These are phyloP conservation scores for Calocybe gangraenosa DNA, from an alignment of 768 basidiomycete genomes.

Conservation along the genomic window DNA sequence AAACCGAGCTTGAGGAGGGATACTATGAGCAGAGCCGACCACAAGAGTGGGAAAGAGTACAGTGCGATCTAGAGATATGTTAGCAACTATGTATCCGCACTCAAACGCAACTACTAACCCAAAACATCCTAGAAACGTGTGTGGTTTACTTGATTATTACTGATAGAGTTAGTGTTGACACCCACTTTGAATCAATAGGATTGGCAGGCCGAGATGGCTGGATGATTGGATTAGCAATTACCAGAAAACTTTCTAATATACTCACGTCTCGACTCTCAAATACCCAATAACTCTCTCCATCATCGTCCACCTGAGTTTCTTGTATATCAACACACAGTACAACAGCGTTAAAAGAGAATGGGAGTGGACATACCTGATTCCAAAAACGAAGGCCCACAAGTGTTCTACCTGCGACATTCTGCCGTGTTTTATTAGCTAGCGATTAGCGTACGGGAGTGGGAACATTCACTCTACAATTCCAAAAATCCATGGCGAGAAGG, in stretches of 20 bases:
- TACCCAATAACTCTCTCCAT: conserved; percentile 95
- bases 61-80: conserved; percentile 64
- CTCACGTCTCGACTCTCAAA: conserved; percentile 95
- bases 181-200: conserved; percentile 81
- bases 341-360: neutral
- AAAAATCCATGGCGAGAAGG: conserved; percentile 95
- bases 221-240: conserved; percentile 1
- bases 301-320: conserved; percentile 78
- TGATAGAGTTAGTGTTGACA: conserved; percentile 7
- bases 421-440: neutral
- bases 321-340: neutral
- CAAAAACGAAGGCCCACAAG: conserved; percentile 95
- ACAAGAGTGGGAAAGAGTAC: conserved; percentile 85
- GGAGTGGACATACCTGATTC: conserved; percentile 68
- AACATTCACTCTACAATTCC: conserved; percentile 84
- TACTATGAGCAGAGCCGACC: conserved; percentile 83
- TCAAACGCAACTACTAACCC: conserved; percentile 47
- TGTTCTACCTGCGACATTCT: conserved; percentile 93
- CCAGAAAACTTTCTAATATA: conserved; percentile 6
- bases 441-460: neutral
- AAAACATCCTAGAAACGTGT: conserved; percentile 71
- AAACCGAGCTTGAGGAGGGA: conserved; percentile 87
- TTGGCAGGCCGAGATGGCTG: conserved; percentile 89
- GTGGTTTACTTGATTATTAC: neutral
- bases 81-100: conserved; percentile 6